These are phyloP conservation scores for Malania oleifera DNA, from an alignment of 164 flowering plant genomes.

Conservation along the genomic window DNA sequence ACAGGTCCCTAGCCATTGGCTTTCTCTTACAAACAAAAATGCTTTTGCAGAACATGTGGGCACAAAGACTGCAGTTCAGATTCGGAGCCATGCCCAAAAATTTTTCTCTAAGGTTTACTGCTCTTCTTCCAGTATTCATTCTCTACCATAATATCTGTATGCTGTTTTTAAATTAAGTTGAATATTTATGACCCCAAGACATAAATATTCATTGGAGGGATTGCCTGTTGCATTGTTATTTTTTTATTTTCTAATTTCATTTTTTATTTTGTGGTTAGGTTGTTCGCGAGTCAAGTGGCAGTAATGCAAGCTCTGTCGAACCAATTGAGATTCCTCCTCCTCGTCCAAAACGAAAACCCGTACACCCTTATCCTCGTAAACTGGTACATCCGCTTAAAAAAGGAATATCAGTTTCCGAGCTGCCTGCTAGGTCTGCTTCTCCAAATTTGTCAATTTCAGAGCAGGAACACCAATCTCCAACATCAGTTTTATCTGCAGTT, in stretches of 20 bases:
- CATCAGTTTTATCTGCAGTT: slow-evolving; percentile 52
- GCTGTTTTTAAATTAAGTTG: slow-evolving; percentile 19
- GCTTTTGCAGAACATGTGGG: slow-evolving; percentile 66
- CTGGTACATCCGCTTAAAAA: slow-evolving; percentile 21
- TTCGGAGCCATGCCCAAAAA: slow-evolving; percentile 93
- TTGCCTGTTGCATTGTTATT: not conserved
- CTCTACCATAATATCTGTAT: slow-evolving; percentile 18
- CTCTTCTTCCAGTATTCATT: slow-evolving; percentile 16
- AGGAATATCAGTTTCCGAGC: slow-evolving; percentile 16
- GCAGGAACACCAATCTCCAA: slow-evolving; percentile 51
- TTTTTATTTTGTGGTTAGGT: slow-evolving; percentile 31
- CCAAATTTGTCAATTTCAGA: slow-evolving; percentile 33
- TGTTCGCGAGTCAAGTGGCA: slow-evolving; percentile 41
- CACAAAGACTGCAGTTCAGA: slow-evolving; percentile 87
- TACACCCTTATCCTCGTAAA: slow-evolving; percentile 89
- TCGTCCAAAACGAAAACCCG: slow-evolving; percentile 78
- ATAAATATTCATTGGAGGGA: slow-evolving; percentile 22
- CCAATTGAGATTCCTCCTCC: slow-evolving; percentile 91
- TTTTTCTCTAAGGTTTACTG: slow-evolving; percentile 78
- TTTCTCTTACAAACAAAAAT: not conserved
- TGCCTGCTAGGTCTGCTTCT: slow-evolving; percentile 31
- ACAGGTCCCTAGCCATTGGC: not conserved
- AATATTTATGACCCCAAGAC: slow-evolving; percentile 14
- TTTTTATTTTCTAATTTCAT: slow-evolving; percentile 10
- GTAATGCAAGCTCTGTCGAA: slow-evolving; percentile 26